Base-by-base conservation (phyloP, 2,329 filamentous ascomycete genomes). In the Penicillium freii region DNA sequence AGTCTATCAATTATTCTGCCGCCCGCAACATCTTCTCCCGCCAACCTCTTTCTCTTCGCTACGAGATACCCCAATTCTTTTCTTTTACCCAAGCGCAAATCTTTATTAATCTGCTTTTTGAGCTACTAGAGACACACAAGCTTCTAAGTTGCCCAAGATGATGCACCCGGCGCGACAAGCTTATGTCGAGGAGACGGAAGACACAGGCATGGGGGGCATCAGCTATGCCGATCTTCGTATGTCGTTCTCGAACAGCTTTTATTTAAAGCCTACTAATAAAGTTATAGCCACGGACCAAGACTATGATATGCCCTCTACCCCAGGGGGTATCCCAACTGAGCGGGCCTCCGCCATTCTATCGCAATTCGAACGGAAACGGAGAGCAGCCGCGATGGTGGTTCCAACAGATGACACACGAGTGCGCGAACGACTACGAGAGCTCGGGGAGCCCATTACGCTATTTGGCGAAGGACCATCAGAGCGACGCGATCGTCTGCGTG, bases 341-440 rank as follows among this genome's bases (percentile, higher is more conserved):
- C 91, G 91, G 73, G 91, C 91, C 3, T 92, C 91, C 3, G 91
- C 90, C 15, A 87, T 97, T 54, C 80, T 95, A 21, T 88, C 85
- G 34, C 92, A 97, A 72, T 94, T 99, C 75, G 89, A 92, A 69
- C 90, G 93, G 60, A 97, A 96, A 76, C 87, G 92, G 69, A 85
- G 91, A 69, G 92, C 92, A 11, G 92, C 92, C 19, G 89, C 89
- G 11, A 90, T 97, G 66, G 88, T 90, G 13, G 94, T 99, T 4
- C 94, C 93, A 0, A 99, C 95, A 54, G 92, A 97, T 73, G 94
- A 99, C 79, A 87, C 84, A 60, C 86, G 90, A 67, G 92, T 99
- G 47, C 89, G 92, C 59, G 81, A 86, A 38, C 87, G 85, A 64
- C 82, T 97, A 58, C 87, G 94, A 63, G 89, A 94, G 68, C 82